Evolutionary conservation across 768 basidiomycete genomes (phyloP).

Genomic region (Albatrellus ellisii): DNA sequence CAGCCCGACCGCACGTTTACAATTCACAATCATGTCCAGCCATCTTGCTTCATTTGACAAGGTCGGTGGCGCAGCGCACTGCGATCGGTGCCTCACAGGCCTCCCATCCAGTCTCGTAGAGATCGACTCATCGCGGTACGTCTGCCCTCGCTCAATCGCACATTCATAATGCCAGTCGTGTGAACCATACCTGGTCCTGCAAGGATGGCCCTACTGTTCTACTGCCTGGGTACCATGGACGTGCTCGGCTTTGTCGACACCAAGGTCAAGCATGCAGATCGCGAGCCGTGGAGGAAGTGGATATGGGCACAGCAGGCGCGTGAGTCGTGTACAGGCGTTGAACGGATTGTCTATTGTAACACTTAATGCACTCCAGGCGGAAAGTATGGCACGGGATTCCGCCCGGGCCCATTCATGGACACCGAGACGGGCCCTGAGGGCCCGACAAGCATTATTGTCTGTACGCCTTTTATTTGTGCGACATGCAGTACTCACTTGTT

Average conservation of each 20-base stretch:
- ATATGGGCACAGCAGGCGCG: conserved; percentile 80
- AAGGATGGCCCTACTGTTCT: conserved; percentile 81
- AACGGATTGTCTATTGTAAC: conserved; percentile 7
- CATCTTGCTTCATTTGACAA: conserved; percentile 23
- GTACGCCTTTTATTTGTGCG: conserved; percentile 10
- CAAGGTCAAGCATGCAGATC: conserved; percentile 37
- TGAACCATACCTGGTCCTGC: background rate
- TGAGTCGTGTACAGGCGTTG: conserved; percentile 17
- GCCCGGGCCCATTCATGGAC: conserved; percentile 65
- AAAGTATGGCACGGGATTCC: conserved; percentile 52
- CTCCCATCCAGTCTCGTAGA: conserved; percentile 58
- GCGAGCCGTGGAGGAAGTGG: conserved; percentile 65
- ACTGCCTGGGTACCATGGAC: conserved; percentile 78
- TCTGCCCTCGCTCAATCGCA: background rate
- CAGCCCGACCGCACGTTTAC: too few relatives aligned
- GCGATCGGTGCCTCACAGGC: conserved; percentile 51
- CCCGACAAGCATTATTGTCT: conserved; percentile 9
- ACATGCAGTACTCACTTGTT: conserved; percentile 1
- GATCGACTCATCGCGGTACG: conserved; percentile 60
- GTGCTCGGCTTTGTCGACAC: conserved; percentile 41
- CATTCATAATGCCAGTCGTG: background rate
- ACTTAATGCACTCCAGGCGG: conserved; percentile 29
- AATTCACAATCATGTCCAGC: too few relatives aligned
- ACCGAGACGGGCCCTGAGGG: conserved; percentile 14
- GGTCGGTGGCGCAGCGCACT: conserved; percentile 49